Evolutionary conservation across 257 asterid genomes (phyloP), one percentile per base, ranked within the genome.

Genomic region (Eustoma russellianum): DNA sequence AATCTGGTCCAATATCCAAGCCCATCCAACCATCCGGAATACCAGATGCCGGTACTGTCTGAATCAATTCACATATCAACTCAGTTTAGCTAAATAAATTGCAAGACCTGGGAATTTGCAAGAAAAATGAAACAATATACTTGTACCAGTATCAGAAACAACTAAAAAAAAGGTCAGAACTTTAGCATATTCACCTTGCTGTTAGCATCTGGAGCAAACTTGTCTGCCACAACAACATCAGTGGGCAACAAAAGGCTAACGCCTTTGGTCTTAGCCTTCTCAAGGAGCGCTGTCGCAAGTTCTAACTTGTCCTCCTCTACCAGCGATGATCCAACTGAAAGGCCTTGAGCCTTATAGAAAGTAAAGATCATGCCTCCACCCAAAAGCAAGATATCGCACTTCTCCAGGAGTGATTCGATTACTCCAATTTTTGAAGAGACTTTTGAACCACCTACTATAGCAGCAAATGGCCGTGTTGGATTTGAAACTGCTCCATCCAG

Each of bases 11-110:
- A 34, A 87, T 74, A 64, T 87, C 96, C 71, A 87, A 58, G 24
- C 96, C 93, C 94, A 83, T 87, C 96, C 96, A 87, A 13, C 96
- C 89, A 45, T 83, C 94, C 3, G 96, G 96, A 50, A 87, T 87
- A 15, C 65, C 81, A 54, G 89, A 75, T 48, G 96, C 67, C 0
- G 94, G 88, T 57, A 87, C 96, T 61, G 66, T 60, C 96, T 87
- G 73, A 66, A 73, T 24, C 12, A 50, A 68, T 13, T 41, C 18
- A 43, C 43, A 45, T n/a, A 47, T 47, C 38, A 51, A 13, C 13
- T 49, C 18, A 33, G 38, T 6, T 33, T n/a, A 38, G 7, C 18
- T 58, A 17, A n/a, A 2, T 24, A 24, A 24, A 24, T 24, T 24
- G 30, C 30, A 24, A 24, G 30, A 43, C 30, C 50, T 12, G 57